These are phyloP conservation scores for Tulasnella sp. DNA, from an alignment of 768 basidiomycete genomes.

Conservation along the genomic window DNA sequence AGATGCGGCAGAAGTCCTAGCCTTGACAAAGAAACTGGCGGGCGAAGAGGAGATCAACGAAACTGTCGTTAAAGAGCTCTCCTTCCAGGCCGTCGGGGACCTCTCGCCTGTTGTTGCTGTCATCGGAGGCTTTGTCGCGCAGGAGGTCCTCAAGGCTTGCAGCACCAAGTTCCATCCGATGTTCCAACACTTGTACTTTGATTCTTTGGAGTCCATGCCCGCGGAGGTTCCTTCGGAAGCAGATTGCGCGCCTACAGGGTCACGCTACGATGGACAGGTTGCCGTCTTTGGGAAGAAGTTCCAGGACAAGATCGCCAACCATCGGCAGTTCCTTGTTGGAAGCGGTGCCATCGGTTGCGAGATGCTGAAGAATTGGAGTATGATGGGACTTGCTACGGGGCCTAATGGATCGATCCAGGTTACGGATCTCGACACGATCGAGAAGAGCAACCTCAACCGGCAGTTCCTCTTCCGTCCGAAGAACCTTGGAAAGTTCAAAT, in stretches of 20 bases:
- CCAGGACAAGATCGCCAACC: constrained; percentile 82
- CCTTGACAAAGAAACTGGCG: constrained; percentile 68
- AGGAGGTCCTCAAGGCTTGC: constrained; percentile 93
- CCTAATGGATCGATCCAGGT: constrained; percentile 75
- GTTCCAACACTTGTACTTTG: constrained; percentile 91
- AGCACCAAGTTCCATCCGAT: constrained; percentile 98
- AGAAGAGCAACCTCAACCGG: constrained; percentile 96
- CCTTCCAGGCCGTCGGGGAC: constrained; percentile 88
- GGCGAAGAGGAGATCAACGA: constrained; percentile 64
- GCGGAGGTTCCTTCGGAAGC: constrained; percentile 59
- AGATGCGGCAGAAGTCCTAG: constrained; percentile 65
- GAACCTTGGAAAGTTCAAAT: constrained; percentile 94
- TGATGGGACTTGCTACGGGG: constrained; percentile 90
- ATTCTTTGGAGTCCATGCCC: constrained; percentile 92
- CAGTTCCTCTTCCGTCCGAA: constrained; percentile 97
- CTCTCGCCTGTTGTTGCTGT: constrained; percentile 85
- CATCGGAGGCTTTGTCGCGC: constrained; percentile 93
- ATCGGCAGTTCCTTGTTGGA: constrained; percentile 93
- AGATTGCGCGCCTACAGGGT: constrained; percentile 70
- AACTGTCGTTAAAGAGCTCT: constrained; percentile 60
- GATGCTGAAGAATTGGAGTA: constrained; percentile 99
- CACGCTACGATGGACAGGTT: constrained; percentile 89
- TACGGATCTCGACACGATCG: constrained; percentile 96
- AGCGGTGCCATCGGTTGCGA: constrained; percentile 99
- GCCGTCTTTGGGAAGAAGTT: constrained; percentile 91